These are phyloP conservation scores for Trametes villosa DNA, from an alignment of 768 basidiomycete genomes.

Conservation along the genomic window DNA sequence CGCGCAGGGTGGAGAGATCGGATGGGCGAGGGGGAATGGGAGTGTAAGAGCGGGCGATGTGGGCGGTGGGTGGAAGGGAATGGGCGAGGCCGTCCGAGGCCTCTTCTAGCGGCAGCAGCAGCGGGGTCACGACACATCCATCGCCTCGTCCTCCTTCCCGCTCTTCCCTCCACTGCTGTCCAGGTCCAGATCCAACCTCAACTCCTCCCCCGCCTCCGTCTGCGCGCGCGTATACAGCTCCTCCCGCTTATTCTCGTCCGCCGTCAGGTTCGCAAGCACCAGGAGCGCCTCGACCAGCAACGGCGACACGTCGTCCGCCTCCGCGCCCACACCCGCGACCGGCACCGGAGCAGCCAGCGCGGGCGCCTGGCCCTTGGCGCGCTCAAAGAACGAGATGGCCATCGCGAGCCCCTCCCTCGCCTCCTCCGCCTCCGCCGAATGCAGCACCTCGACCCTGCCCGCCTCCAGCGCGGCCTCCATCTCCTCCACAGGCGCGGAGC, in stretches of 20 bases:
- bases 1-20: no score
- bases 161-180: background rate
- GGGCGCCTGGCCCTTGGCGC: constrained; percentile 31
- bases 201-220: constrained; percentile 47
- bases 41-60: no score
- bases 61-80: no score
- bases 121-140: constrained; percentile 7
- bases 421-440: constrained; percentile 55
- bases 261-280: constrained; percentile 61
- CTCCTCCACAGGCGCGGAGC: constrained; percentile 57
- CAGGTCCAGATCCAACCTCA: constrained; percentile 35
- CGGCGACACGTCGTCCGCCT: constrained; percentile 22
- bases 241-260: constrained; percentile 51
- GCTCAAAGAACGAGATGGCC: constrained; percentile 44
- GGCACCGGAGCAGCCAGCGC: background rate
- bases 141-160: constrained; percentile 1
- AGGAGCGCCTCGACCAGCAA: constrained; percentile 60
- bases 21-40: no score
- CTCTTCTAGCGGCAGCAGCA: background rate
- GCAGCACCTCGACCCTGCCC: constrained; percentile 43
- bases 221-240: constrained; percentile 56
- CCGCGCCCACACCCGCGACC: background rate
- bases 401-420: constrained; percentile 54
- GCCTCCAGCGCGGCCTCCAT: constrained; percentile 57
- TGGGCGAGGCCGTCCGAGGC: background rate